Evolutionary conservation across 169 alveolate genomes (phyloP).

Genomic region (Ichthyophthirius multifiliis): DNA sequence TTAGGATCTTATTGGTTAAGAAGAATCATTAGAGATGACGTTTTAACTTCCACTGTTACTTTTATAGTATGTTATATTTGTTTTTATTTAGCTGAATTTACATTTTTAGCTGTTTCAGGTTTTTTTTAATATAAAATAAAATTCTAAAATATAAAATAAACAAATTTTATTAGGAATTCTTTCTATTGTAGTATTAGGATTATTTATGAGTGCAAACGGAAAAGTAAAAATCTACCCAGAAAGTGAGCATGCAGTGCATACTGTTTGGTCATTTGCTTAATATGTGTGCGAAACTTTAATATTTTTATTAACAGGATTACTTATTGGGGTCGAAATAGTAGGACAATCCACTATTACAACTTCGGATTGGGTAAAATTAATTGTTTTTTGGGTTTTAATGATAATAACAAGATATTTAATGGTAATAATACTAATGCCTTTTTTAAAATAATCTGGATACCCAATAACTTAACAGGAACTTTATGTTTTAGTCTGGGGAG

Average conservation of each 20-base stretch:
- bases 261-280: constrained; percentile 55
- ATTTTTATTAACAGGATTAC: constrained; percentile 56
- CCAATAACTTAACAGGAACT: constrained; percentile 41
- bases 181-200: constrained; percentile 61
- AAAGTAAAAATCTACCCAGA: constrained; percentile 46
- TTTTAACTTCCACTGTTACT: constrained; percentile 49
- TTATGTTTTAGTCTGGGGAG: constrained; percentile 54
- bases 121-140: too few relatives aligned
- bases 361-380: constrained; percentile 43
- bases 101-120: constrained; percentile 53
- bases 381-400: constrained; percentile 43
- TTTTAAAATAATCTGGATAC: constrained; percentile 52
- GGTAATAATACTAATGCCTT: constrained; percentile 37
- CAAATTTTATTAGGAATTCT: too few relatives aligned
- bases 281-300: constrained; percentile 49
- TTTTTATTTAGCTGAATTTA: constrained; percentile 55
- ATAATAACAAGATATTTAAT: constrained; percentile 37
- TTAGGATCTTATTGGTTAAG: constrained; percentile 46
- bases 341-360: constrained; percentile 31
- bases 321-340: constrained; percentile 49
- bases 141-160: too few relatives aligned
- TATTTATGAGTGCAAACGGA: constrained; percentile 66
- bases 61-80: constrained; percentile 50
- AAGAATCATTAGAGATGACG: constrained; percentile 59
- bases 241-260: constrained; percentile 57